Evolutionary conservation across 2,329 filamentous ascomycete genomes (phyloP), one percentile per base, ranked within the genome.

Genomic region (Fusarium chlamydosporum): DNA sequence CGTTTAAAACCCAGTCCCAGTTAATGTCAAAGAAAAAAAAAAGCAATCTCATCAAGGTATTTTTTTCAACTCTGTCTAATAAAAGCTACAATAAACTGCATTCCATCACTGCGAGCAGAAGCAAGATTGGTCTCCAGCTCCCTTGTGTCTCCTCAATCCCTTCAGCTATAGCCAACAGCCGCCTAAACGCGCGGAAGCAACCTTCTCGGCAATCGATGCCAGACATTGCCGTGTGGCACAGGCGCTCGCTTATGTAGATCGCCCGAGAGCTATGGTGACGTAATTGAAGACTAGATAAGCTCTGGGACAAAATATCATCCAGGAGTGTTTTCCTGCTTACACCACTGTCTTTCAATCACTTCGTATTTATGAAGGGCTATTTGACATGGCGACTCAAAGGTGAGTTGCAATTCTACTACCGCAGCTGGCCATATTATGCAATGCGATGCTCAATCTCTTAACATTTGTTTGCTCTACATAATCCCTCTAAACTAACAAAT

Each of bases 241-340:
- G 33, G 75, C 45, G 76, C 73, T 46, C 68, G 71, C 62, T 84
- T 82, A n/a, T n/a, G n/a, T n/a, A 55, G 82, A 68, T 38, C 76
- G 75, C 46, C 54, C n/a, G 20, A 52, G 43, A 20, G 77, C 74
- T 7, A 82, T 12, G 6, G 38, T 33, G 27, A 37, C 48, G 29
- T 26, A 47, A 56, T 40, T 45, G 23, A 58, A 43, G 29, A 31
- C n/a, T 18, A 43, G 10, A 6, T 23, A 4, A 23, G 23, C 23
- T 29, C 10, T 29, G 7, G 10, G 5, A 29, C 29, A 11, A 11
- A 29, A 29, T 29, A 29, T 7, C 29, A 29, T 8, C n/a, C n/a
- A n/a, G n/a, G 10, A 9, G 29, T 29, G 29, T 29, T 4, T 29
- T 29, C 29, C 29, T 23, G 23, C 23, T 23, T 35, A n/a, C 16